A percentile compares a stretch with the other conserved stretches of the same genome.
Evolutionary conservation across 139 green algal genomes (phyloP).

Genomic region (Zygnema cylindricum): DNA sequence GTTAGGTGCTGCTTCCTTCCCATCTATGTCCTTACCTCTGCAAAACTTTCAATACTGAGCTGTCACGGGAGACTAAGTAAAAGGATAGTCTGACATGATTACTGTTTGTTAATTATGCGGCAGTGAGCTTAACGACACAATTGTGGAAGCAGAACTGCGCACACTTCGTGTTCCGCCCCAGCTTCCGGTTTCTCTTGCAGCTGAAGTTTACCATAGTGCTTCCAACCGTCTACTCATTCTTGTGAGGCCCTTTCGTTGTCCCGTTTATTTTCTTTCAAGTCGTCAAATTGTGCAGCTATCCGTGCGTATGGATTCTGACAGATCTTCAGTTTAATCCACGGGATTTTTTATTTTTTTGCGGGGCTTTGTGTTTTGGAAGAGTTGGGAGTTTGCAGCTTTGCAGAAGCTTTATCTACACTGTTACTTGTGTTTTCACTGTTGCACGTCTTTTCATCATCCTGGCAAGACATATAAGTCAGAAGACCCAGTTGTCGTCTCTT

Average conservation of each 20-base stretch:
- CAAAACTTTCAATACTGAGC: too few relatives aligned
- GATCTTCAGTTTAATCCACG: background rate
- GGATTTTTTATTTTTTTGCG: background rate
- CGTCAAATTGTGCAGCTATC: background rate
- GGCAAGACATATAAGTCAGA: too few relatives aligned
- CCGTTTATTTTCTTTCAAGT: background rate
- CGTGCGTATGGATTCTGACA: background rate
- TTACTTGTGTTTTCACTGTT: too few relatives aligned
- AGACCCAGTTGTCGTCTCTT: too few relatives aligned
- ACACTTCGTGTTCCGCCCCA: conserved; percentile 82
- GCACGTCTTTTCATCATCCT: too few relatives aligned
- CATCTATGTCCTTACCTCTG: background rate
- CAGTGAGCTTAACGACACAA: conserved; percentile 95
- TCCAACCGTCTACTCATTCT: conserved; percentile 64
- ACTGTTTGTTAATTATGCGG: too few relatives aligned
- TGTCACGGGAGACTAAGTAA: too few relatives aligned
- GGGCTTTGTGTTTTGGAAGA: too few relatives aligned
- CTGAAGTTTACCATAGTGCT: conserved; percentile 41
- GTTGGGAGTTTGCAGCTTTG: too few relatives aligned
- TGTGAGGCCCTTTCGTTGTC: conserved; percentile 36
- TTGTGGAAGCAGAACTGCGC: conserved; percentile 94
- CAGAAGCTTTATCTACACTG: too few relatives aligned
- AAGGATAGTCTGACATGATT: too few relatives aligned
- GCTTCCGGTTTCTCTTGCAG: conserved; percentile 48
- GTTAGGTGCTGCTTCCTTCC: conserved; percentile 68